These are phyloP conservation scores for Penicillium corylophilum DNA, from an alignment of 2,329 filamentous ascomycete genomes.

Conservation along the genomic window DNA sequence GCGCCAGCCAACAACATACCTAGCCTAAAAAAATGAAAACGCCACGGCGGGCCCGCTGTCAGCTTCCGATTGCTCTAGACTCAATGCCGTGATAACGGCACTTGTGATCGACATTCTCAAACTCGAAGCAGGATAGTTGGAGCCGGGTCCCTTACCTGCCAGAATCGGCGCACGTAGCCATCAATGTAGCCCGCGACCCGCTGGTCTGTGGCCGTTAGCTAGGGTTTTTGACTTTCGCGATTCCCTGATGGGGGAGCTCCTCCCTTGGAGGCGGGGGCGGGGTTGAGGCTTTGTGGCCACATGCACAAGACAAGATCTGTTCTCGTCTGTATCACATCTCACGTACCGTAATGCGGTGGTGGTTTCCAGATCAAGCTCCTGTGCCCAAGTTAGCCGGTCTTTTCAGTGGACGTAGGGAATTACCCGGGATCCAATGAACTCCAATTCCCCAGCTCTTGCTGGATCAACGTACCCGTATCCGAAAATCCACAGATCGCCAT, in stretches of 20 bases:
- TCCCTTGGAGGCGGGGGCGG: background rate
- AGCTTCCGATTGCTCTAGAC: constrained; percentile 6
- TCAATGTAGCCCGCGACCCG: constrained; percentile 86
- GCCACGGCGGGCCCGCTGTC: constrained; percentile 8
- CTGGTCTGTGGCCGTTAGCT: constrained; percentile 60
- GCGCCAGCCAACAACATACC: constrained; percentile 18
- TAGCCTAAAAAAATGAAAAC: constrained; percentile 28
- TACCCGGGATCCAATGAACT: too few relatives aligned
- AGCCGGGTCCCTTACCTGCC: constrained; percentile 71
- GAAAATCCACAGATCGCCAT: constrained; percentile 87
- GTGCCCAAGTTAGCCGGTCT: constrained; percentile 2
- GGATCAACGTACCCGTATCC: constrained; percentile 79
- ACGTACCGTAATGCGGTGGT: constrained; percentile 85
- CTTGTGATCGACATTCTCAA: background rate
- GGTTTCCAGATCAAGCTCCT: constrained; percentile 98
- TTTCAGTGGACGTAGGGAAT: too few relatives aligned
- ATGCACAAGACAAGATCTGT: too few relatives aligned
- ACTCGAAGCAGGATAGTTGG: too few relatives aligned
- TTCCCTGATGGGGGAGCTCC: background rate
- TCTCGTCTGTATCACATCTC: background rate
- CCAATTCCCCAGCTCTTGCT: too few relatives aligned
- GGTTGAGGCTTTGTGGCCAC: background rate
- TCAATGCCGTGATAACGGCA: background rate
- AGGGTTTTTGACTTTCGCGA: too few relatives aligned
- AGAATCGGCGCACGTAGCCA: constrained; percentile 92